Evolutionary conservation across 2,329 filamentous ascomycete species (phyloP).

Genomic region (Verticillium dahliae): DNA sequence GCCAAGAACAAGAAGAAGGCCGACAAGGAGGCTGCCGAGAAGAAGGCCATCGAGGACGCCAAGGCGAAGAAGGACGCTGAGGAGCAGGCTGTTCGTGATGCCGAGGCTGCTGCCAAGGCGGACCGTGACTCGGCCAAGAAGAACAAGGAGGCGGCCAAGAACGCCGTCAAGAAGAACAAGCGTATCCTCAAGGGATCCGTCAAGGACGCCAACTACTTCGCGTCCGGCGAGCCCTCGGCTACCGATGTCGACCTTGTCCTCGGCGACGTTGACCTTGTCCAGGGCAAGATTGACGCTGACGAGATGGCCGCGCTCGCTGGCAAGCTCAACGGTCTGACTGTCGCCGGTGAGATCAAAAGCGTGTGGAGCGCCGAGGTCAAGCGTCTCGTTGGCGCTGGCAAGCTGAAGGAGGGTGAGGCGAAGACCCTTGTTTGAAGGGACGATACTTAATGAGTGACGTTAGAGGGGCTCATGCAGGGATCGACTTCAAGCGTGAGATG

Average conservation of each 20-base stretch:
- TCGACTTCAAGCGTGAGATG: background rate
- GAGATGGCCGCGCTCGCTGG: slow-evolving; percentile 78
- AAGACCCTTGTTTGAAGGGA: slow-evolving; percentile 50
- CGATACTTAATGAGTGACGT: background rate
- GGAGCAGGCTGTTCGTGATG: slow-evolving; percentile 71
- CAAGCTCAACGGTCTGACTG: slow-evolving; percentile 74
- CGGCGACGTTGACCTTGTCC: slow-evolving; percentile 77
- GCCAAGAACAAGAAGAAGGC: slow-evolving; percentile 93
- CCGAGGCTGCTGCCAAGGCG: slow-evolving; percentile 79
- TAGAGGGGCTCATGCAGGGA: background rate
- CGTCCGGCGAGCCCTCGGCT: slow-evolving; percentile 62
- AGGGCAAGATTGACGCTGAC: slow-evolving; percentile 82
- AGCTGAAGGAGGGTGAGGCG: slow-evolving; percentile 76
- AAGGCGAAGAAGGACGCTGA: slow-evolving; percentile 78
- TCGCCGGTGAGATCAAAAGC: slow-evolving; percentile 76
- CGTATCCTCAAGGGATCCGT: slow-evolving; percentile 87
- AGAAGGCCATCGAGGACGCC: slow-evolving; percentile 80
- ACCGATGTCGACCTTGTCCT: slow-evolving; percentile 77
- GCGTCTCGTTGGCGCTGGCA: slow-evolving; percentile 72
- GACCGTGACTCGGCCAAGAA: slow-evolving; percentile 85
- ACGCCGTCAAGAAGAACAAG: slow-evolving; percentile 99
- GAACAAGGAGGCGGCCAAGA: slow-evolving; percentile 97
- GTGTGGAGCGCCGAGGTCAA: slow-evolving; percentile 75
- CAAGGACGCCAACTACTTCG: slow-evolving; percentile 98
- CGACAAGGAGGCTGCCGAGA: slow-evolving; percentile 87